Base-by-base conservation (phyloP, 78 protist genomes). In the Bodo saltans region DNA sequence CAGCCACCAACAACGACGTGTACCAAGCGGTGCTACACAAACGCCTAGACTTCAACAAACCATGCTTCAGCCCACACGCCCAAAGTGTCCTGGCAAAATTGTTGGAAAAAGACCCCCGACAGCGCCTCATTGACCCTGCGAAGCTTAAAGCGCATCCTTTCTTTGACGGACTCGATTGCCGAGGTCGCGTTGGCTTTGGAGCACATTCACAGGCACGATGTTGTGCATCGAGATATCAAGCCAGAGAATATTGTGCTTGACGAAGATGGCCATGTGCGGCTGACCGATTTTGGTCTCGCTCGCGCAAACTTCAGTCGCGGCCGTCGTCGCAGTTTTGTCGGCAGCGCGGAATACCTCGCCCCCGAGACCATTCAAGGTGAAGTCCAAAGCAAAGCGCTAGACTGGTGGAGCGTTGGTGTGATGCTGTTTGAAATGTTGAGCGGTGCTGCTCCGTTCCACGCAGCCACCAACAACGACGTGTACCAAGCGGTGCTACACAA, bases 261-360 rank as follows among this genome's bases (percentile, higher is more conserved):
- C 47, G 76, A 42, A 0, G 30, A 80, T 1, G 78, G 70, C 32
- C 83, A 83, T 81, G 74, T 84, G 0, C 30, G 33, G 34, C 30
- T 88, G 78, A 67, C 91, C 25, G 99, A 97, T 37, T 76, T 76
- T 27, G 81, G 81, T 17, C n/a, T 76, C 11, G 81, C 81, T 1
- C 12, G 35, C 34, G 53, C 70, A 3, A 12, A 39, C 17, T 76
- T 76, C 25, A 34, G 47, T 39, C 21, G n/a, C 12, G 3, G 12
- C 67, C 35, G 17, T 3, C 35, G 83, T 26, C 79, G 70, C 30
- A 93, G 96, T 0, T 91, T 95, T 86, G 94, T 96, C 69, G 98
- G 98, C 40, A 91, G 96, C 28, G 93, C 98, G 3, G 96, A 95
- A 79, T 95, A 95, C 84, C 73, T 97, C 83, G 94, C 94, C 28